Evolutionary conservation across 106 monocot genomes (phyloP), one percentile per base, ranked within the genome.

Genomic region (Dendrobium chrysotoxum): DNA sequence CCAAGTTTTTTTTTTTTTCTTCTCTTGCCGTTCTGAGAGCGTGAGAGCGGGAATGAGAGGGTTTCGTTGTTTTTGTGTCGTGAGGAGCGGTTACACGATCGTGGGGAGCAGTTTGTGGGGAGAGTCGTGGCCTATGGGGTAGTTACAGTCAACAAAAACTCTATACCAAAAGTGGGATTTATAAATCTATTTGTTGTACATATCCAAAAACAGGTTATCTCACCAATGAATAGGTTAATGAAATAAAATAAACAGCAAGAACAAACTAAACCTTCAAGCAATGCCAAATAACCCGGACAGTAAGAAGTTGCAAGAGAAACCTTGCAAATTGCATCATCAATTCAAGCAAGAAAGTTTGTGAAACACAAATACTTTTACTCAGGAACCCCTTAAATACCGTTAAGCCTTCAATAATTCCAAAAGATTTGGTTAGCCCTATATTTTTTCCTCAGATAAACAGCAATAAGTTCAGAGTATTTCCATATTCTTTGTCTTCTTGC

Each of bases 351-450:
- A 0, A 64, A 64, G 58, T 64, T 64, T n/a, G 6, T 64, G 26
- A 64, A 64, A 64, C 64, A 26, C 64, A 64, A 15, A 12, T 12
- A 71, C 71, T 71, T 28, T 9, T 10, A 31, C 35, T 71, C 35
- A 71, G 38, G 35, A 71, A 71, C 35, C 71, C 35, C 71, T 64
- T 21, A 66, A 21, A 35, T 13, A n/a, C 12, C 4, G 5, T 25
- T 50, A 16, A 40, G 28, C 47, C 67, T 39, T 92, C 85, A 94
- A 79, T 98, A 98, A 84, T 98, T 94, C 97, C 97, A 98, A 85
- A 98, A 94, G 20, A 98, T 83, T 82, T 94, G 94, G 78, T 98
- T 91, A 53, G 81, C 85, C 79, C 98, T 88, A 66, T 88, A 86
- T 13, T 85, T 78, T 78, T 87, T 92, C 83, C 84, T 95, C 28